These are phyloP conservation scores for Kernera saxatilis DNA, from an alignment of 345 rosid species.

Conservation along the genomic window DNA sequence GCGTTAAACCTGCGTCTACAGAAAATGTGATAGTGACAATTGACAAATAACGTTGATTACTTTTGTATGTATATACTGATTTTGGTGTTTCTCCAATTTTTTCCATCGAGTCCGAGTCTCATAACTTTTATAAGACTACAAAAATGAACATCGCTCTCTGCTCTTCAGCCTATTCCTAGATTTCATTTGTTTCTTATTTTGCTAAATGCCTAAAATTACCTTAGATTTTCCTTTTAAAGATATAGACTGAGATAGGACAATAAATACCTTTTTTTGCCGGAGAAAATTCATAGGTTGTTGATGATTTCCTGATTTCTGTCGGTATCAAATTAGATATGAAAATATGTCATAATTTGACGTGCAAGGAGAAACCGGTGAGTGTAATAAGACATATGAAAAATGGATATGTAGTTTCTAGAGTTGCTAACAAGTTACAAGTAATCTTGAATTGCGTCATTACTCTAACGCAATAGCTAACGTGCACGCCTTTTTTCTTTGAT, in stretches of 20 bases:
- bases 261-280: neutral
- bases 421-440: slow-evolving; percentile 16
- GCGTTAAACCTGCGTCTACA: neutral
- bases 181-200: neutral
- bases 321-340: slow-evolving; percentile 4
- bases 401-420: neutral
- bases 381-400: neutral
- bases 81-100: neutral
- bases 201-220: neutral
- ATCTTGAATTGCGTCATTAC: slow-evolving; percentile 3
- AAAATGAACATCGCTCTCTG: neutral
- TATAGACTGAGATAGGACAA: neutral
- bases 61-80: neutral
- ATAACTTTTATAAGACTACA: neutral
- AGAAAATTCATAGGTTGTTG: slow-evolving; percentile 8
- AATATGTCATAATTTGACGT: neutral
- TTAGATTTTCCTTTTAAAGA: neutral
- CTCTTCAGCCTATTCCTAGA: neutral
- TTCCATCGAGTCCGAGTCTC: neutral
- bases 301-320: neutral
- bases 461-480: slow-evolving; percentile 28
- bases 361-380: neutral
- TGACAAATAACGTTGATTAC: neutral
- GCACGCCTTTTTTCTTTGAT: neutral
- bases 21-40: neutral